phyloP scores from a whole-genome alignment of 257 asterid genomes.

The Nicotiana sylvestris region DNA sequence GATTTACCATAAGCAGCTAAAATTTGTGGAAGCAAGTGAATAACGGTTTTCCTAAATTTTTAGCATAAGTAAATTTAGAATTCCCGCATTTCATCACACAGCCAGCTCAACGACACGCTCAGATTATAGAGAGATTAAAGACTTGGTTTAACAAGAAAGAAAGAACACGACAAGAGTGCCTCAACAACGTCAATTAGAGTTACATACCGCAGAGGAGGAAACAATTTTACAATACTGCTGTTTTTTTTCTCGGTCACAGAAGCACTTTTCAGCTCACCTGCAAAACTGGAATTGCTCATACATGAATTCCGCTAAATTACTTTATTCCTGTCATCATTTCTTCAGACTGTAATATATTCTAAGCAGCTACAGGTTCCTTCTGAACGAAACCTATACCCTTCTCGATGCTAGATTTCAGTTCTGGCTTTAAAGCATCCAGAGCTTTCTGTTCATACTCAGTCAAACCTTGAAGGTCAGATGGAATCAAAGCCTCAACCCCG shows the following conservation, averaged over 20 bases:
- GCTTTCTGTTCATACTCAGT: slow-evolving; percentile 74
- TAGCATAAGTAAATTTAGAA: neutral
- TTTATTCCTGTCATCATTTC: slow-evolving; percentile 29
- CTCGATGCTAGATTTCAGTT: slow-evolving; percentile 75
- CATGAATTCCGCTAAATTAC: slow-evolving; percentile 12
- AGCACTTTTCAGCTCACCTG: slow-evolving; percentile 29
- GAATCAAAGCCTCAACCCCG: slow-evolving; percentile 72
- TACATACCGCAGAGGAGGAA: slow-evolving; percentile 19
- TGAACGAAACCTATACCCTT: slow-evolving; percentile 62
- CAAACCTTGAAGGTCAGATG: slow-evolving; percentile 66
- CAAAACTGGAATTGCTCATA: slow-evolving; percentile 42
- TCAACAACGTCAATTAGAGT: slow-evolving; percentile 20
- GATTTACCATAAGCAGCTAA: neutral
- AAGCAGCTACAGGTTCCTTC: slow-evolving; percentile 64
- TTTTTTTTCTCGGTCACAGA: slow-evolving; percentile 24
- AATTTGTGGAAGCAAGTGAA: neutral
- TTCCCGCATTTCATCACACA: neutral
- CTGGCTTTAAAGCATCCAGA: slow-evolving; percentile 77
- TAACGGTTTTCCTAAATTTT: neutral
- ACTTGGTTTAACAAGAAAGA: neutral
- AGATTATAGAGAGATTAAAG: neutral
- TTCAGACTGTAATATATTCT: slow-evolving; percentile 14
- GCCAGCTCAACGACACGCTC: neutral
- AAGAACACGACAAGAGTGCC: slow-evolving; percentile 3
- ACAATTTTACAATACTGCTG: slow-evolving; percentile 34